A percentile compares a stretch with the other conserved stretches of the same genome.
Evolutionary conservation across 495 filamentous ascomycete species (phyloP).

Genomic region (Penicillium diatomitis): DNA sequence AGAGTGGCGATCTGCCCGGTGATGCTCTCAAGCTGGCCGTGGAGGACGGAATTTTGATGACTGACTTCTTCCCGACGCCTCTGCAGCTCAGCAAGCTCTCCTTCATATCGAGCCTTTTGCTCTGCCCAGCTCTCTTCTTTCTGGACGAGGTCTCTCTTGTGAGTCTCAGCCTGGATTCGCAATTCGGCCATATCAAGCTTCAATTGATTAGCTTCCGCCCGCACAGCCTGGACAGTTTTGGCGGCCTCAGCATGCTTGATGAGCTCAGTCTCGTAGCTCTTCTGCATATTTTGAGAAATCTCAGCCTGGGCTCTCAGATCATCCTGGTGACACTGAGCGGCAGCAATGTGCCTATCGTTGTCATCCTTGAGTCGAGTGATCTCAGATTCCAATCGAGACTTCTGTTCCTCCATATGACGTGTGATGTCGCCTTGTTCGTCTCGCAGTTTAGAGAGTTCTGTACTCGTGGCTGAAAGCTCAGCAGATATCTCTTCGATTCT

Average conservation of each 20-base stretch:
- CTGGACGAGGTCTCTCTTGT: conserved; percentile 63
- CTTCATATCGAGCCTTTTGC: conserved; percentile 66
- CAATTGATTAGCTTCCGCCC: conserved; percentile 70
- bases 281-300: conserved; percentile 85
- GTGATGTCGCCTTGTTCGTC: conserved; percentile 65
- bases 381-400: conserved; percentile 59
- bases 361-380: conserved; percentile 79
- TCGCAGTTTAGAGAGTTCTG: conserved; percentile 66
- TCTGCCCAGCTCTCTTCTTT: conserved; percentile 85
- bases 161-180: conserved; percentile 71
- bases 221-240: conserved; percentile 65
- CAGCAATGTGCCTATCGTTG: conserved; percentile 64
- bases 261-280: conserved; percentile 89
- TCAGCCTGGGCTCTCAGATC: conserved; percentile 88
- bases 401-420: conserved; percentile 73
- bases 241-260: conserved; percentile 92
- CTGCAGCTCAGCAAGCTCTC: conserved; percentile 70
- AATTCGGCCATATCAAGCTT: conserved; percentile 63
- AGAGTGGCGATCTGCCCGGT: conserved; percentile 66
- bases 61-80: conserved; percentile 69
- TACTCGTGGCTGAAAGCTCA: conserved; percentile 71
- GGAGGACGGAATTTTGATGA: conserved; percentile 78
- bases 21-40: conserved; percentile 78
- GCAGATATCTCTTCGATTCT: conserved; percentile 69
- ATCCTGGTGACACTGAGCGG: conserved; percentile 74